These are phyloP conservation scores for Bondarzewia mesenterica DNA, from an alignment of 1,284 basidiomycete species.

Conservation along the genomic window DNA sequence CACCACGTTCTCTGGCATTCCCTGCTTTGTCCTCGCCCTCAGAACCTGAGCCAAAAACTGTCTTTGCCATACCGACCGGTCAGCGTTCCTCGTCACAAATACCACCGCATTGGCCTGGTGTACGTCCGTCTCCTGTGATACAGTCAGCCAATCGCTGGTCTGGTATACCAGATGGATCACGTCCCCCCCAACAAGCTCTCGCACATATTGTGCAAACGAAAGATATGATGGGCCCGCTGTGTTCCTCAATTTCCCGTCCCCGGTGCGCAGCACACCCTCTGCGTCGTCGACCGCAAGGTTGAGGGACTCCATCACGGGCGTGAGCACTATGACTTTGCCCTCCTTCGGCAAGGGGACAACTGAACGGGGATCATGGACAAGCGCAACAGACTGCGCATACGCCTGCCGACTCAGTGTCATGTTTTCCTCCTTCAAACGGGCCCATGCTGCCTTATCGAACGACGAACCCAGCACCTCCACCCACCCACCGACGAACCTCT, in stretches of 20 bases:
- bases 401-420: constrained; percentile 33
- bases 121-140: constrained; percentile 15
- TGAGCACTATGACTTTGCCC: constrained; percentile 36
- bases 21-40: constrained; percentile 3
- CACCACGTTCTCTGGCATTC: constrained; percentile 24
- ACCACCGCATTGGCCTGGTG: constrained; percentile 27
- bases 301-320: constrained; percentile 46
- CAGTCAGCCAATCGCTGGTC: constrained; percentile 16
- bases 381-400: constrained; percentile 38
- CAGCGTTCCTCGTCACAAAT: constrained; percentile 52
- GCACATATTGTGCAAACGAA: constrained; percentile 35
- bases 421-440: constrained; percentile 30
- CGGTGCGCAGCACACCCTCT: constrained; percentile 35
- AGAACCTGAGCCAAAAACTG: constrained; percentile 30
- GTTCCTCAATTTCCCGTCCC: constrained; percentile 39
- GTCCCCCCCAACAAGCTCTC: constrained; percentile 19
- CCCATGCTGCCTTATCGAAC: constrained; percentile 25
- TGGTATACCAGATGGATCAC: constrained; percentile 43
- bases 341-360: constrained; percentile 27
- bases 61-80: constrained; percentile 47
- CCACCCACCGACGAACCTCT: constrained; percentile 40
- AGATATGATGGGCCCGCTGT: constrained; percentile 49
- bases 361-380: constrained; percentile 32
- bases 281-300: constrained; percentile 57
- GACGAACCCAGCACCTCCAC: constrained; percentile 24